Evolutionary conservation across 306 rosid genomes (phyloP).

Genomic region (Prosopis cineraria): DNA sequence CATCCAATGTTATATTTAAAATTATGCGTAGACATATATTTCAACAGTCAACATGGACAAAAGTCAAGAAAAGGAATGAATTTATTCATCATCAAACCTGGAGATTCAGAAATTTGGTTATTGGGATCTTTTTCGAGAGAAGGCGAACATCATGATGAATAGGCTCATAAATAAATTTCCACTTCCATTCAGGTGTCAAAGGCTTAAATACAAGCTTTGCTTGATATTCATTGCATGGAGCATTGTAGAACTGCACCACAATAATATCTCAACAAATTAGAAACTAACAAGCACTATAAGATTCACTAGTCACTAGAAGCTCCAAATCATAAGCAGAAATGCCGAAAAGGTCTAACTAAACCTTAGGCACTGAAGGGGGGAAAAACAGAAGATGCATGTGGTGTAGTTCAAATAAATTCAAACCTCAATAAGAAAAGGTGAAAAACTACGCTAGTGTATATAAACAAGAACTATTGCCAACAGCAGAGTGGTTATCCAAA

Average conservation of each 20-base stretch:
- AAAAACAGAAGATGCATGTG: neutral
- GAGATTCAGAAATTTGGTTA: slow-evolving; percentile 81
- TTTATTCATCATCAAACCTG: slow-evolving; percentile 57
- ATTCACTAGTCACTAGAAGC: neutral
- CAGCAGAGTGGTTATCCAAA: neutral
- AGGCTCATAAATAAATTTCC: slow-evolving; percentile 89
- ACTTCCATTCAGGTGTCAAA: slow-evolving; percentile 71
- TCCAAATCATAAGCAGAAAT: neutral
- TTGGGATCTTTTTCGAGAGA: slow-evolving; percentile 87
- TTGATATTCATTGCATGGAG: slow-evolving; percentile 74
- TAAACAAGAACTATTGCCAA: neutral
- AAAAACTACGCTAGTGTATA: neutral
- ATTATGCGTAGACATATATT: slow-evolving; percentile 9
- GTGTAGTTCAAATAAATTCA: neutral
- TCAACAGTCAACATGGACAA: slow-evolving; percentile 13
- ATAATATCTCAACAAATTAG: slow-evolving; percentile 23
- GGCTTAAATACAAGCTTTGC: slow-evolving; percentile 92
- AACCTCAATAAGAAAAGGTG: neutral
- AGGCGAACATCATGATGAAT: slow-evolving; percentile 69
- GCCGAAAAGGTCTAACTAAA: neutral
- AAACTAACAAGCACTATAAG: neutral
- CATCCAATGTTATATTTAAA: neutral
- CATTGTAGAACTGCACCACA: slow-evolving; percentile 78
- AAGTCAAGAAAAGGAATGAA: slow-evolving; percentile 18
- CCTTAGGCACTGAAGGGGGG: neutral